A percentile compares a stretch with the other conserved stretches of the same genome.
Evolutionary conservation across 306 rosid species (phyloP).

Genomic region (Cicer cuneatum): DNA sequence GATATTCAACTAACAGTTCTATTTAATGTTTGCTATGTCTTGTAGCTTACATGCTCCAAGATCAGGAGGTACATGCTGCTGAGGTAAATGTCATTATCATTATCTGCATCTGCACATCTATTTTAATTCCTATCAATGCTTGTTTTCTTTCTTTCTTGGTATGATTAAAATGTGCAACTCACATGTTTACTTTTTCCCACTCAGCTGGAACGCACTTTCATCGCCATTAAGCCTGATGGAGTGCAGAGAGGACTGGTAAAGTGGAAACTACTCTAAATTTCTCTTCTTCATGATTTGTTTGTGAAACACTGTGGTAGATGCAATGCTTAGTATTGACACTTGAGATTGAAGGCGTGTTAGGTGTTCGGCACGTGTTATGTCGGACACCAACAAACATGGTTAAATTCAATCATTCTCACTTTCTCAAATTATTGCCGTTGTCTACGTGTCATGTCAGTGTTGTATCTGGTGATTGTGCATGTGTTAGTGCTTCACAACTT

Average conservation of each 20-base stretch:
- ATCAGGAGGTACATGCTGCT: constrained; percentile 95
- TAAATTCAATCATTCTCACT: too few species aligned
- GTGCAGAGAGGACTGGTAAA: constrained; percentile 95
- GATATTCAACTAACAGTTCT: constrained; percentile 19
- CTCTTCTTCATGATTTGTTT: constrained; percentile 41
- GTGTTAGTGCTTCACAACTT: constrained; percentile 2
- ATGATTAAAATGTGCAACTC: constrained; percentile 10
- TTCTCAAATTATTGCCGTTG: too few species aligned
- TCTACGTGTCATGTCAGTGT: too few species aligned
- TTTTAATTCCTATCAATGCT: constrained; percentile 4
- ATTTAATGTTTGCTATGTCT: constrained; percentile 21
- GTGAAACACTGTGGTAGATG: background rate
- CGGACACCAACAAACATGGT: too few species aligned
- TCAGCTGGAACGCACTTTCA: constrained; percentile 85
- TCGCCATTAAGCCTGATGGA: constrained; percentile 97
- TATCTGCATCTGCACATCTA: constrained; percentile 13
- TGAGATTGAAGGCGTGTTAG: too few species aligned
- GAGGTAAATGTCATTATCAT: constrained; percentile 61
- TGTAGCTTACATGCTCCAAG: constrained; percentile 82
- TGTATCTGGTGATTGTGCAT: too few species aligned
- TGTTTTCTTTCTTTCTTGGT: constrained; percentile 32
- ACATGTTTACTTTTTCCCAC: constrained; percentile 25
- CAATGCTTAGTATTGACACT: background rate
- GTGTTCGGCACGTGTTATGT: too few species aligned
- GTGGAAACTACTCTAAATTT: constrained; percentile 33